Percentiles rank a stretch among this genome's conserved stretches.
Conservation (phyloP, 768 basidiomycete species). For the Cystobasidiopsis lactophilus region DNA sequence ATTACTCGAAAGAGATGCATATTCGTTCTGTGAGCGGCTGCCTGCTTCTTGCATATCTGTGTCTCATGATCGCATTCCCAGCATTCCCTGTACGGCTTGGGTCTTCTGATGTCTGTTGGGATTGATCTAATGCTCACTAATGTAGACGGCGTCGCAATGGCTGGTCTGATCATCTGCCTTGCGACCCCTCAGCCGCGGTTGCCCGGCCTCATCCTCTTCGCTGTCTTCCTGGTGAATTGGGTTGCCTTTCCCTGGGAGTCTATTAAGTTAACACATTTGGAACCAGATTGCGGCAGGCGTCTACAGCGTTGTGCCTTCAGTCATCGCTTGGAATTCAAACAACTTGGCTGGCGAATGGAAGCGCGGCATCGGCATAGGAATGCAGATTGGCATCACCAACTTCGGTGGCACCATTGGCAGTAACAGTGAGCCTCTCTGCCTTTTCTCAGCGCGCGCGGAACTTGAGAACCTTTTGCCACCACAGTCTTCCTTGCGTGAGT, state of each 20-base stretch:
- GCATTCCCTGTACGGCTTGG: too few relatives aligned
- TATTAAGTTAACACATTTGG: too few relatives aligned
- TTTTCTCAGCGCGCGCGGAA: too few relatives aligned
- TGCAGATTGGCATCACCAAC: constrained; percentile 16
- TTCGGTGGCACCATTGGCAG: constrained; percentile 14
- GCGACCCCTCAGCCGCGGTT: constrained; percentile 12
- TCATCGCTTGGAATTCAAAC: constrained; percentile 18
- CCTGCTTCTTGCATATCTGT: too few relatives aligned
- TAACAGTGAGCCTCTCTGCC: too few relatives aligned
- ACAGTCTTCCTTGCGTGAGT: too few relatives aligned
- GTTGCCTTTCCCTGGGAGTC: too few relatives aligned
- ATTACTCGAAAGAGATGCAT: background rate
- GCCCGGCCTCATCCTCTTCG: constrained; percentile 15
- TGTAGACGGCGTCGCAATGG: too few relatives aligned
- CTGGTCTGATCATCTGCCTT: constrained; percentile 17
- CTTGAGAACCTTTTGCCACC: too few relatives aligned
- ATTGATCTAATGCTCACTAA: too few relatives aligned
- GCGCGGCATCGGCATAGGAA: constrained; percentile 5
- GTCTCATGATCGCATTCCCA: constrained; percentile 8
- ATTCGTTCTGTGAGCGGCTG: too few relatives aligned
- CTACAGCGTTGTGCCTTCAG: constrained; percentile 16
- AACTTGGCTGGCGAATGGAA: constrained; percentile 16
- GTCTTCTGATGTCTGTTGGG: too few relatives aligned
- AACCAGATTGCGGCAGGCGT: constrained; percentile 14
- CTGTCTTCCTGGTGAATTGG: constrained; percentile 7